Evolutionary conservation across 2,329 filamentous ascomycete species (phyloP), one percentile per base, ranked within the genome.

Genomic region (Diplocarpon rosae): DNA sequence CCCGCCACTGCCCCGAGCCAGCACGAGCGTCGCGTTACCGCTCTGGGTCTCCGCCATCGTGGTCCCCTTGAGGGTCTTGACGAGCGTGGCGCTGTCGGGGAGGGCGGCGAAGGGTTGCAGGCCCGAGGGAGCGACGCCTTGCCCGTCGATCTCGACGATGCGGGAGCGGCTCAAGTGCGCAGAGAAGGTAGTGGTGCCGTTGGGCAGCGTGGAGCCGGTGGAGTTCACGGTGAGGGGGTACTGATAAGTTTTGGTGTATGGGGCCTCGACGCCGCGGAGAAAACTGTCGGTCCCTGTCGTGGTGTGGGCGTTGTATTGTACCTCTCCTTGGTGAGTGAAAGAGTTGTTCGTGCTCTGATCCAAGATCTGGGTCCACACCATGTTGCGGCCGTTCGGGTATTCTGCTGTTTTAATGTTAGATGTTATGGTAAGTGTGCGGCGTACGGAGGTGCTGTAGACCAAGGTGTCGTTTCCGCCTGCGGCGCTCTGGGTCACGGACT

Each of bases 391-490:
- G 3, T 63, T 72, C 68, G 4, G 72, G 72, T 14, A 62, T 60
- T 12, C 80, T 62, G 0, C 58, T 66, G 2, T 76, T 75, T 8
- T 58, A 65, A 40, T 80, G 20, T 24, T 24, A 7, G 20, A 24
- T 7, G 20, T 24, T 3, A 24, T 64, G 2, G 63, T 66, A 4
- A 85, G 55, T 1, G 57, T 63, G 12, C 82, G 73, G 16, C 68
- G 60, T 0, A 77, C 78, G 0, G 62, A 57, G 1, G 82, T 69
- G 2, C 64, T 65, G 57, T 83, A 83, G 2, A 65, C 60, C 10
- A 87, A 62, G 0, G 73, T 73, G 42, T 73, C 66, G 53, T 80
- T 81, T 3, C 64, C 64, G 3, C 74, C 74, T 17, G 71, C 72
- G 0, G 59, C 42, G 27, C 66, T 61, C 34, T 65, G 62, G 2